Evolutionary conservation across 495 filamentous ascomycete genomes (phyloP).

Genomic region (Aspergillus egyptiacus): DNA sequence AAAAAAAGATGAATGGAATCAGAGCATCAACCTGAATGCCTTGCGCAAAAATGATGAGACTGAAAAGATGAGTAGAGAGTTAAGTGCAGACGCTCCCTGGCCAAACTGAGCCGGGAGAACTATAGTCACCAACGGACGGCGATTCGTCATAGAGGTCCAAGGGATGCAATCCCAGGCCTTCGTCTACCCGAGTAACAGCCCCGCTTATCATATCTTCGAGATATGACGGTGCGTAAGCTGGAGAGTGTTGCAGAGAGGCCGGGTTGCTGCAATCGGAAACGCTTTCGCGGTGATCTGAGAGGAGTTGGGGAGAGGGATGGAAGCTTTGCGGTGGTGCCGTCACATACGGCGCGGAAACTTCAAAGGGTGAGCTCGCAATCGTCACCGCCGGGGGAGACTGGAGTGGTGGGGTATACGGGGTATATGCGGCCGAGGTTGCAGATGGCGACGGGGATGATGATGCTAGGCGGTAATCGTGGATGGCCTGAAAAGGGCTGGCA

Average conservation of each 20-base stretch:
- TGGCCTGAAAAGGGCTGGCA: conserved; percentile 33
- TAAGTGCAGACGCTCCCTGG: conserved; percentile 21
- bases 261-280: conserved; percentile 28
- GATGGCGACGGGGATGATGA: conserved; percentile 36
- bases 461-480: conserved; percentile 33
- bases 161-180: conserved; percentile 24
- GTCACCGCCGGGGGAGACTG: conserved; percentile 38
- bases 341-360: conserved; percentile 28
- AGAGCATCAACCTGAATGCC: conserved; percentile 12
- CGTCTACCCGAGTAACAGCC: conserved; percentile 25
- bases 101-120: conserved; percentile 31
- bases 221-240: conserved; percentile 31
- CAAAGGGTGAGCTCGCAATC: conserved; percentile 34
- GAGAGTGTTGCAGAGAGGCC: conserved; percentile 26
- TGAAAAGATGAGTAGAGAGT: conserved; percentile 1
- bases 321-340: conserved; percentile 30
- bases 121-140: conserved; percentile 27
- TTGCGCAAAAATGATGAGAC: conserved; percentile 8
- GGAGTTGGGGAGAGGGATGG: conserved; percentile 35
- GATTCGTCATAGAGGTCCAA: conserved; percentile 32
- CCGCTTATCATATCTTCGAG: conserved; percentile 27
- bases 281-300: conserved; percentile 32
- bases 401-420: conserved; percentile 39
- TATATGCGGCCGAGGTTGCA: conserved; percentile 34
- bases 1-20: conserved; percentile 6